These are phyloP conservation scores for Lasiodiplodia citricola DNA, from an alignment of 2,329 filamentous ascomycete species.

Conservation along the genomic window DNA sequence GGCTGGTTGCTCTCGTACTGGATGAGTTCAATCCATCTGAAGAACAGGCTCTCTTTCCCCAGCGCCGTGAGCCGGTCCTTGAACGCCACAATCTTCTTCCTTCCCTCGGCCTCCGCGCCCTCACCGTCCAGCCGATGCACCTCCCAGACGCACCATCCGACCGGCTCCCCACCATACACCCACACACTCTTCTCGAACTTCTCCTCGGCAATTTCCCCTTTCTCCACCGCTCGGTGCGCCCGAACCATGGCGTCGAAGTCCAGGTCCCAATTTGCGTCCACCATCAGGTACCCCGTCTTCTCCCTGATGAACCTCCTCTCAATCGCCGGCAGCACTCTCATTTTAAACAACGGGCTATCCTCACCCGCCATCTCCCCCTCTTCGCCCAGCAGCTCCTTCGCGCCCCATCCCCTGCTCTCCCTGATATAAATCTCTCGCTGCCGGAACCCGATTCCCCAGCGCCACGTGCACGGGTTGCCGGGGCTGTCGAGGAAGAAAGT, in stretches of 20 bases:
- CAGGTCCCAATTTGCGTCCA: conserved; percentile 85
- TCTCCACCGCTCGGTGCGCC: conserved; percentile 72
- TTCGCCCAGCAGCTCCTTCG: conserved; percentile 59
- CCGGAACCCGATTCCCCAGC: conserved; percentile 76
- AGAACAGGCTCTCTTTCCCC: conserved; percentile 89
- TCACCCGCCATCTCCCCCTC: conserved; percentile 48
- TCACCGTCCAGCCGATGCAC: conserved; percentile 58
- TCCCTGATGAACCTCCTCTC: conserved; percentile 68
- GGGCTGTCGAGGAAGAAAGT: conserved; percentile 61
- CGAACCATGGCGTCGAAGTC: conserved; percentile 82
- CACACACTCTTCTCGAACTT: conserved; percentile 72
- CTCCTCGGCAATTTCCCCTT: conserved; percentile 64
- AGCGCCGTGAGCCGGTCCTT: conserved; percentile 74
- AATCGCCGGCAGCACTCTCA: conserved; percentile 71
- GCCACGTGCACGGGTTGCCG: conserved; percentile 72
- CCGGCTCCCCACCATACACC: conserved; percentile 39
- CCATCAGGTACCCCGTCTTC: conserved; percentile 88
- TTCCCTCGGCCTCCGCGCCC: conserved; percentile 64
- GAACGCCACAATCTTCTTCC: conserved; percentile 79
- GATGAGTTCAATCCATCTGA: conserved; percentile 89
- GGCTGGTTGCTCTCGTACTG: conserved; percentile 83
- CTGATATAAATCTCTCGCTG: conserved; percentile 81
- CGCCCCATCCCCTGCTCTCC: conserved; percentile 75
- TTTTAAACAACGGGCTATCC: conserved; percentile 63
- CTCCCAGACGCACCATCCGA: conserved; percentile 71